Evolutionary conservation across 345 rosid genomes (phyloP).

Genomic region (Citrus medica): DNA sequence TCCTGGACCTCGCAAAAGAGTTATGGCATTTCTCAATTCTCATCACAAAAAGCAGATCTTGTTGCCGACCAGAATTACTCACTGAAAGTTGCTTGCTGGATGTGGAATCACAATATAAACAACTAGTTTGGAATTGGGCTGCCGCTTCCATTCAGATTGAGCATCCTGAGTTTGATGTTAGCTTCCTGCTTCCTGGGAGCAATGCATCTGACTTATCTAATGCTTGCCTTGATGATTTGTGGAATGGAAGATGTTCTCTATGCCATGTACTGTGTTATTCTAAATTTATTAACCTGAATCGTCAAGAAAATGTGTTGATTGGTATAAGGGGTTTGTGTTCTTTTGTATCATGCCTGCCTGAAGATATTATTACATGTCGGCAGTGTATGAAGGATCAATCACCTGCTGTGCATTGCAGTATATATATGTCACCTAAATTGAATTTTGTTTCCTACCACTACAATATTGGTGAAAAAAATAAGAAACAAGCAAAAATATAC

Average conservation of each 20-base stretch:
- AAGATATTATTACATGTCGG: too few species aligned
- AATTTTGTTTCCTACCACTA: background rate
- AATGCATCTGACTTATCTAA: background rate
- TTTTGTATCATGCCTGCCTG: background rate
- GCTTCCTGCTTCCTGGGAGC: background rate
- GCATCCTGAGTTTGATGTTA: constrained; percentile 7
- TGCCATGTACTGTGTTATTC: constrained; percentile 18
- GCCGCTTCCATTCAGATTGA: background rate
- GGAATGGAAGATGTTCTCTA: background rate
- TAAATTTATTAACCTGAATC: background rate
- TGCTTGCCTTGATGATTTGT: background rate
- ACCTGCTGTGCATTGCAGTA: background rate
- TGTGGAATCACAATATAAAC: background rate
- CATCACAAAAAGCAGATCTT: background rate
- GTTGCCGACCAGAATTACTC: background rate
- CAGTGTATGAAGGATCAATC: too few species aligned
- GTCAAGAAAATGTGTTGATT: background rate
- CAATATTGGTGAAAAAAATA: background rate
- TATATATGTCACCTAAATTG: background rate
- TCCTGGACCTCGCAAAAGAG: background rate
- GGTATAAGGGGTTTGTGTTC: background rate
- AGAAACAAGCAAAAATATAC: background rate
- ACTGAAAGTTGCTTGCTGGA: background rate
- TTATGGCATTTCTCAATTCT: background rate
- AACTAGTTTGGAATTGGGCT: constrained; percentile 1